These are phyloP conservation scores for Solanum lycopersicoides DNA, from an alignment of 257 asterid species.

Conservation along the genomic window DNA sequence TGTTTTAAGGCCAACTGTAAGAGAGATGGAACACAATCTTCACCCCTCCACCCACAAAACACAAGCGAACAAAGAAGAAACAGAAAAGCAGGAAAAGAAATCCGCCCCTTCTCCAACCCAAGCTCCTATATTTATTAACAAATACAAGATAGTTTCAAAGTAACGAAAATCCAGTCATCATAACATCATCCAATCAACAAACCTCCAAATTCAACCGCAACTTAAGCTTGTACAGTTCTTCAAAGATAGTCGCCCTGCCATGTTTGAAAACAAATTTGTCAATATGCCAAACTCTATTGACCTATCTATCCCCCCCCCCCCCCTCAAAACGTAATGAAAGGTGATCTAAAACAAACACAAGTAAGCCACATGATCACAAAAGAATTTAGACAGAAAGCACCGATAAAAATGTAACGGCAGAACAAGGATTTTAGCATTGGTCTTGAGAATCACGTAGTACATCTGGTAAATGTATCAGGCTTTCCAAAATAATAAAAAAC, in stretches of 20 bases:
- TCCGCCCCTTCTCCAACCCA: neutral
- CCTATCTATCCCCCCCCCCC: too few species aligned
- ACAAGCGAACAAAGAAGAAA: neutral
- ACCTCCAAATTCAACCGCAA: conserved; percentile 53
- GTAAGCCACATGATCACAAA: neutral
- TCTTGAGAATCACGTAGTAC: neutral
- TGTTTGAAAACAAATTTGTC: neutral
- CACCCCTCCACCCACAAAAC: neutral
- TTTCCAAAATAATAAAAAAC: neutral
- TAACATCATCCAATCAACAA: neutral
- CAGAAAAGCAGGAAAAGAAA: neutral
- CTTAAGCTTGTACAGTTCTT: conserved; percentile 73
- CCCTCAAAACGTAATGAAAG: neutral
- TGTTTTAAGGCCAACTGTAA: neutral
- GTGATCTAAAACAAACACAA: neutral
- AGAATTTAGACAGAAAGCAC: neutral
- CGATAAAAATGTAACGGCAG: neutral
- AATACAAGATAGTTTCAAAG: neutral
- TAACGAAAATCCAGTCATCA: neutral
- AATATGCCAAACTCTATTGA: neutral
- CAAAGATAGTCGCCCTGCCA: conserved; percentile 54
- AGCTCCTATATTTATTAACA: neutral
- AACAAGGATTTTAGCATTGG: neutral
- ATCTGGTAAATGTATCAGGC: neutral
- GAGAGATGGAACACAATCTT: neutral